phyloP scores from a whole-genome alignment of 164 flowering plant species.

The Vitis cinerea region DNA sequence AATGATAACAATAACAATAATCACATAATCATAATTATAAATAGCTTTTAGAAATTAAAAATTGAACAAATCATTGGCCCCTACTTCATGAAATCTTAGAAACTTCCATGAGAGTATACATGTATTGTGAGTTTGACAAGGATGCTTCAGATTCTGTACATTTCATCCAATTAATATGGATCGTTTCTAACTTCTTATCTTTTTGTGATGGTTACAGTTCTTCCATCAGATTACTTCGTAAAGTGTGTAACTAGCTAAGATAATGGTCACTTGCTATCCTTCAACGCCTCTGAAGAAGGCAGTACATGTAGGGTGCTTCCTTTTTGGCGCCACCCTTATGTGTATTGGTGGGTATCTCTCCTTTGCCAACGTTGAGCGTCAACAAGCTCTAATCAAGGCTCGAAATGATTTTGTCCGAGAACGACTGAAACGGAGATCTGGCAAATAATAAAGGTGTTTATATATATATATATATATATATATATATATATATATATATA shows the following conservation, averaged over 20 bases:
- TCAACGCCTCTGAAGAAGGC: constrained; percentile 55
- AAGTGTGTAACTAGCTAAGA: background rate
- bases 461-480: background rate
- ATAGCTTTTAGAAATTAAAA: too few species aligned
- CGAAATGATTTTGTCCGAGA: constrained; percentile 59
- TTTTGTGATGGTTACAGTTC: too few species aligned
- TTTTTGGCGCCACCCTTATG: constrained; percentile 48
- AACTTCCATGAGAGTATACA: too few species aligned
- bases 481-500: background rate
- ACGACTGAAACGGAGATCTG: constrained; percentile 44
- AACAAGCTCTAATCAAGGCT: constrained; percentile 70
- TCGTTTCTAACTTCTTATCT: background rate
- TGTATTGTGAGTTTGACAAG: too few species aligned
- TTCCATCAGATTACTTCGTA: background rate
- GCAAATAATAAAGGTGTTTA: constrained; percentile 12
- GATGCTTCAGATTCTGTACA: too few species aligned
- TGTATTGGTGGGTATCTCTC: constrained; percentile 51
- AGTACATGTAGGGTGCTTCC: constrained; percentile 37
- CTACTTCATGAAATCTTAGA: too few species aligned
- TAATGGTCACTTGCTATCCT: constrained; percentile 55
- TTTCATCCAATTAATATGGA: background rate
- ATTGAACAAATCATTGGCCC: too few species aligned
- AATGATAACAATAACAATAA: too few species aligned
- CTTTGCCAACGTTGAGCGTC: constrained; percentile 58
- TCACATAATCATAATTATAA: too few species aligned